Evolutionary conservation across 2,329 filamentous ascomycete species (phyloP).

Genomic region (Rhynchosporium graminicola): DNA sequence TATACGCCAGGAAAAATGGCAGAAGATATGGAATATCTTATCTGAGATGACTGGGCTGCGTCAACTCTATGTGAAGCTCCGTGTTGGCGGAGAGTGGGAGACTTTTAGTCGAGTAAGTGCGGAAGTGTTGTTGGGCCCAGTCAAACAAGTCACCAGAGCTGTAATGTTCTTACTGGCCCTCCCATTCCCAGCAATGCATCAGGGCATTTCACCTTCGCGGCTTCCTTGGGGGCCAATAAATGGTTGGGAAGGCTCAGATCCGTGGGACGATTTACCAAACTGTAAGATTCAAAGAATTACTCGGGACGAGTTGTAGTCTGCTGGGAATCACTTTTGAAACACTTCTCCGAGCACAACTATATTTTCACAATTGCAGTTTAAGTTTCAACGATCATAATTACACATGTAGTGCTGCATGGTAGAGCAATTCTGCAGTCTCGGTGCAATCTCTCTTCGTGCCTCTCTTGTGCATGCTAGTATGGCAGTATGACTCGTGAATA

Average conservation of each 20-base stretch:
- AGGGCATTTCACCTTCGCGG: conserved; percentile 4
- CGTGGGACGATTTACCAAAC: conserved; percentile 18
- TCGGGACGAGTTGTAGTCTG: background rate
- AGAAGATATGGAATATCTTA: conserved; percentile 4
- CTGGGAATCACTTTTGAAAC: background rate
- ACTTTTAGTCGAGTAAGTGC: conserved; percentile 5
- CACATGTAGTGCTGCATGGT: background rate
- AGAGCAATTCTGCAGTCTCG: background rate
- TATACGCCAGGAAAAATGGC: conserved; percentile 1
- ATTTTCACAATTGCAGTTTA: background rate
- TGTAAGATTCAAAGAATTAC: conserved; percentile 15
- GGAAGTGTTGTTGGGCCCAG: conserved; percentile 10
- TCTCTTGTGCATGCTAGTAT: too few relatives aligned
- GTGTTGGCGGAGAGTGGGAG: background rate
- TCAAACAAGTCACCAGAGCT: conserved; percentile 16
- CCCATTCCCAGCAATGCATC: conserved; percentile 8
- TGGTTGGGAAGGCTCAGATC: conserved; percentile 12
- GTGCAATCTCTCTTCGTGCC: background rate
- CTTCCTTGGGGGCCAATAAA: conserved; percentile 3
- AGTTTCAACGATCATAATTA: background rate
- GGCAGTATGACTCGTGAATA: too few relatives aligned
- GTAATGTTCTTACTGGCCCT: conserved; percentile 6
- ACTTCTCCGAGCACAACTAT: background rate
- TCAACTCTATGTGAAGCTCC: conserved; percentile 5
- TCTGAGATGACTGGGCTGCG: conserved; percentile 3